Percentiles rank a stretch among this genome's conserved stretches.
phyloP scores from a whole-genome alignment of 2,329 filamentous ascomycete genomes.

The Penicillium sp. region DNA sequence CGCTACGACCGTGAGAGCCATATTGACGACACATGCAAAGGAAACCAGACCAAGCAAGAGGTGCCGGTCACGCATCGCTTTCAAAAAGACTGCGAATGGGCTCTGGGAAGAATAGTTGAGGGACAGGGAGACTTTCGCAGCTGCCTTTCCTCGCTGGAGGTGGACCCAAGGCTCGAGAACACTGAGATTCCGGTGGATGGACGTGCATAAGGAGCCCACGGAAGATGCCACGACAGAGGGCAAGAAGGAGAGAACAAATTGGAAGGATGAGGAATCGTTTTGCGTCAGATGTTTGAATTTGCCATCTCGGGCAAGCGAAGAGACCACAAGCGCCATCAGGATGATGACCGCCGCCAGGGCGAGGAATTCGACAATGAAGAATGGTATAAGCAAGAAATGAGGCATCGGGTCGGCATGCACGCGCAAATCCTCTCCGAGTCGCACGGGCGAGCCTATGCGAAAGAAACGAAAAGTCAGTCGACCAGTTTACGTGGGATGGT shows the following conservation, averaged over 20 bases:
- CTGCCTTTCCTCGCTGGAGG: constrained; percentile 40
- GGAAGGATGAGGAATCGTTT: constrained; percentile 40
- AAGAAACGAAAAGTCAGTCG: not conserved
- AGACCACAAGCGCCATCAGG: constrained; percentile 38
- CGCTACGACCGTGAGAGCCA: constrained; percentile 38
- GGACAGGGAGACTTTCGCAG: constrained; percentile 35
- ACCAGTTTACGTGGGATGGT: not conserved
- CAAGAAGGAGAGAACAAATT: constrained; percentile 40
- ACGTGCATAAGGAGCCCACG: constrained; percentile 41
- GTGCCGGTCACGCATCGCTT: constrained; percentile 38
- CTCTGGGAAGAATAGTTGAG: constrained; percentile 44
- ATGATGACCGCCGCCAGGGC: constrained; percentile 40
- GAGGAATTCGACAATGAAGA: constrained; percentile 44
- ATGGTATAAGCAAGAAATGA: constrained; percentile 43
- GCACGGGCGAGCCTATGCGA: constrained; percentile 32
- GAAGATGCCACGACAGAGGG: constrained; percentile 43
- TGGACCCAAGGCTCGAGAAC: constrained; percentile 46
- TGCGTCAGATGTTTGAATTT: constrained; percentile 41
- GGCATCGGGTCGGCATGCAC: constrained; percentile 40
- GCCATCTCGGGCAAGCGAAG: constrained; percentile 38
- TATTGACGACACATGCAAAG: constrained; percentile 40
- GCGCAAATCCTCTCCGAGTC: constrained; percentile 33
- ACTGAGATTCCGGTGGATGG: constrained; percentile 43
- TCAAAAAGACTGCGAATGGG: constrained; percentile 39
- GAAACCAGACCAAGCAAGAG: constrained; percentile 38